These are phyloP conservation scores for Eruca vesicaria DNA, from an alignment of 441 rosid species.

Conservation along the genomic window DNA sequence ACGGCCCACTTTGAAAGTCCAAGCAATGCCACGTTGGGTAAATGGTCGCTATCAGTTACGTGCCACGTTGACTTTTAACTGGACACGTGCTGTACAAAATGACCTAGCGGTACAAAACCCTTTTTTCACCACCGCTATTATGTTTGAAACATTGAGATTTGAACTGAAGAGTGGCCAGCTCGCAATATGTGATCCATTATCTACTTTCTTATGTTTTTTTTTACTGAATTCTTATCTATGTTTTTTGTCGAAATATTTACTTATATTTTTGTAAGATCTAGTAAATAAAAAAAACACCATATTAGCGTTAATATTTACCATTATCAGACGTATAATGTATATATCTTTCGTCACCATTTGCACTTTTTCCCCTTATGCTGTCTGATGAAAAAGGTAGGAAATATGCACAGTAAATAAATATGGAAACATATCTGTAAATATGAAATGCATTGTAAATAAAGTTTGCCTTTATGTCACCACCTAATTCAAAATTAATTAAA, in stretches of 20 bases:
- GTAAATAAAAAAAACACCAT: not conserved
- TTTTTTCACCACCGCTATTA: not conserved
- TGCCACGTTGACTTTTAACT: not conserved
- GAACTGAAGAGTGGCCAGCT: not conserved
- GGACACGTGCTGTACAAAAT: slow-evolving; percentile 11
- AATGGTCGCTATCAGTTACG: not conserved
- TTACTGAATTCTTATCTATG: not conserved
- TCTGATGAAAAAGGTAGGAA: not conserved
- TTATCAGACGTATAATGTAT: not conserved
- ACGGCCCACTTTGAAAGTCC: not conserved
- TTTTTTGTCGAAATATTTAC: not conserved
- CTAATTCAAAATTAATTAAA: not conserved
- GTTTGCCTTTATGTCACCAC: not conserved
- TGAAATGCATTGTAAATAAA: not conserved
- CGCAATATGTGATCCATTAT: not conserved
- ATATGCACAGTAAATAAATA: not conserved
- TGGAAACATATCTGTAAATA: not conserved
- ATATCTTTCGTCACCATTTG: not conserved
- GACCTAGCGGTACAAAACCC: not conserved
- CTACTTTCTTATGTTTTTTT: too few relatives aligned
- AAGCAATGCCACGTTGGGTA: not conserved
- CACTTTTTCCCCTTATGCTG: not conserved
- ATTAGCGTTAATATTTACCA: not conserved
- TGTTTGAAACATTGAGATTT: not conserved
- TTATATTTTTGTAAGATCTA: not conserved